Evolutionary conservation across 2,329 filamentous ascomycete genomes (phyloP).

Genomic region (Venturia effusa): DNA sequence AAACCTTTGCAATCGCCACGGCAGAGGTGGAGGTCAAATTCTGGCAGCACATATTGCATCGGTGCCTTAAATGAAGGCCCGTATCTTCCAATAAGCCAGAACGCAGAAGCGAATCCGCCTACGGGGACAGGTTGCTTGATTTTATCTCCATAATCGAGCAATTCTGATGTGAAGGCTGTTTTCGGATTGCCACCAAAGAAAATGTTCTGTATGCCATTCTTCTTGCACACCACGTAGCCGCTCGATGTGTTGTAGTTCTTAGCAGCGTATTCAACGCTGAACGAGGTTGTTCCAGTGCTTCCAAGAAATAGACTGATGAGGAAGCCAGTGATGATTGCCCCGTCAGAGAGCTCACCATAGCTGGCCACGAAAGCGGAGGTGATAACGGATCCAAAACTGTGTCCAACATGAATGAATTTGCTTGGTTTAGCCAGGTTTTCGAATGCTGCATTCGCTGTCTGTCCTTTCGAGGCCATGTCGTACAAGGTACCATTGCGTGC

Average conservation of each 20-base stretch:
- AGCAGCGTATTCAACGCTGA: constrained; percentile 15
- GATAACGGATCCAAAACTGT: constrained; percentile 27
- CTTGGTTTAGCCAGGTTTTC: constrained; percentile 18
- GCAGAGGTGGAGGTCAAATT: constrained; percentile 21
- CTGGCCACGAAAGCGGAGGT: constrained; percentile 22
- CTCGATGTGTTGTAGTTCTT: constrained; percentile 14
- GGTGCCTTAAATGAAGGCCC: constrained; percentile 22
- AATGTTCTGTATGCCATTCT: constrained; percentile 24
- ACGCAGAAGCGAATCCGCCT: constrained; percentile 18
- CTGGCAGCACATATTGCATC: constrained; percentile 23
- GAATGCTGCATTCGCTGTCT: constrained; percentile 13
- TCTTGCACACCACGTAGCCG: constrained; percentile 18
- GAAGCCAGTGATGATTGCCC: constrained; percentile 29
- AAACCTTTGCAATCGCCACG: constrained; percentile 26
- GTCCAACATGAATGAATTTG: constrained; percentile 27
- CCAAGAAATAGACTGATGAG: constrained; percentile 18
- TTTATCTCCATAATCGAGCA: constrained; percentile 21
- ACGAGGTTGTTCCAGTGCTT: constrained; percentile 14
- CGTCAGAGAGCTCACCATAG: constrained; percentile 27
- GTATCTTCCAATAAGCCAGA: constrained; percentile 16
- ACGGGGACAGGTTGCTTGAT: constrained; percentile 26
- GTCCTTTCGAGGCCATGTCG: constrained; percentile 15
- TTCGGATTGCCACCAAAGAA: constrained; percentile 20
- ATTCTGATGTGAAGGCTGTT: constrained; percentile 18
- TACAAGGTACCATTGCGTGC: constrained; percentile 25